These are phyloP conservation scores for Cnidoscolus chayamansa DNA, from an alignment of 441 rosid species.

Conservation along the genomic window DNA sequence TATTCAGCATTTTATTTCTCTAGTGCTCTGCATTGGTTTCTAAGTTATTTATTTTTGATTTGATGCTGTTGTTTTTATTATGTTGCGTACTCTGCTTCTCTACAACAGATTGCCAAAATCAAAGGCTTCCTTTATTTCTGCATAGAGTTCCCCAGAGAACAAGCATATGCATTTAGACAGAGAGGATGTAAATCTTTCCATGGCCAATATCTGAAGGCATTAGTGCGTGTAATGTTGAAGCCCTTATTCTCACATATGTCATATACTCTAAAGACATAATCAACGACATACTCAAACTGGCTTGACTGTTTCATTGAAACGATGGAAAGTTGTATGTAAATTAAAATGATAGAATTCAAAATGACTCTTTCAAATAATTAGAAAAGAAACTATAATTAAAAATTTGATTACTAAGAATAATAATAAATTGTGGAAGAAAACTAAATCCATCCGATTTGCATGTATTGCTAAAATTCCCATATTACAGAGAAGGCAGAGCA, in stretches of 20 bases:
- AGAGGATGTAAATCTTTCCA: too few species aligned
- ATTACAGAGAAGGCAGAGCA: too few species aligned
- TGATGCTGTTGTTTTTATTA: background rate
- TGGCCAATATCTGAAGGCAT: too few species aligned
- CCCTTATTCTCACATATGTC: too few species aligned
- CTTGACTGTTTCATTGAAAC: background rate
- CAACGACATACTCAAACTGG: background rate
- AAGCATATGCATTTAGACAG: background rate
- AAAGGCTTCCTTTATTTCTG: background rate
- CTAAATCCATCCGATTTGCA: too few species aligned
- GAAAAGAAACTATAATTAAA: background rate
- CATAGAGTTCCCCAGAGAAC: background rate
- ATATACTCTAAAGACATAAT: background rate
- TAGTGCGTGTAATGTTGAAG: too few species aligned
- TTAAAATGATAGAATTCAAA: background rate
- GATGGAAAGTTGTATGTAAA: background rate
- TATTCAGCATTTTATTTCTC: background rate
- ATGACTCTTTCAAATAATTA: background rate
- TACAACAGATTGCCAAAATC: constrained; percentile 24
- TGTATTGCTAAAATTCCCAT: background rate
- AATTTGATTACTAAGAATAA: too few species aligned
- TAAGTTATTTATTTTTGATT: constrained; percentile 14
- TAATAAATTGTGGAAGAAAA: too few species aligned
- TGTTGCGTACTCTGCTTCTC: constrained; percentile 18
- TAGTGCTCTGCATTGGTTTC: background rate